phyloP scores from a whole-genome alignment of 225 moss, liverwort and hornwort genomes.

The Bryum argenteum region DNA sequence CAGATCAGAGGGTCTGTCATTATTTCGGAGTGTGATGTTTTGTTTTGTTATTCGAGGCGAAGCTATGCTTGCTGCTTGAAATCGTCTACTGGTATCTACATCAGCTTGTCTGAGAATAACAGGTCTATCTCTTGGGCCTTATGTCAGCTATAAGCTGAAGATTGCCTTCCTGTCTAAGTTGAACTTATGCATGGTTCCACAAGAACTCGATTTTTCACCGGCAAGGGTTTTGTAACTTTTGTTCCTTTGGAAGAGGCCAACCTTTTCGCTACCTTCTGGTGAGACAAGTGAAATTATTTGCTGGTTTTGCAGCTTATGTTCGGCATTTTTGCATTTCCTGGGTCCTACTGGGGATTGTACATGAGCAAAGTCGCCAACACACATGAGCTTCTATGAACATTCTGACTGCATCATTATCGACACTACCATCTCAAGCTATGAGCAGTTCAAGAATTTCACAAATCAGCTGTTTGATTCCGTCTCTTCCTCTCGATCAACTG shows the following conservation, averaged over 20 bases:
- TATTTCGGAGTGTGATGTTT: slow-evolving; percentile 24
- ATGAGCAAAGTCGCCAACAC: slow-evolving; percentile 12
- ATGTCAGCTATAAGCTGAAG: neutral
- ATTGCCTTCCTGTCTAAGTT: slow-evolving; percentile 1
- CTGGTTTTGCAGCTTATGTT: slow-evolving; percentile 45
- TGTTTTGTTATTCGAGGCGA: slow-evolving; percentile 33
- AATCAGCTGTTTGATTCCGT: slow-evolving; percentile 1
- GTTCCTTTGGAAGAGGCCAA: too few relatives aligned
- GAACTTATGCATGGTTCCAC: neutral
- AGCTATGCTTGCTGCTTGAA: slow-evolving; percentile 25
- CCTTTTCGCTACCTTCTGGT: slow-evolving; percentile 11
- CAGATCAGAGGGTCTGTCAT: slow-evolving; percentile 27
- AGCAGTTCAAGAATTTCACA: neutral
- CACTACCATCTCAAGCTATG: slow-evolving; percentile 17
- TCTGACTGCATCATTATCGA: slow-evolving; percentile 29
- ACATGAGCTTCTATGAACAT: slow-evolving; percentile 22
- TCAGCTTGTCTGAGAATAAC: neutral
- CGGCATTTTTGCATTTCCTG: slow-evolving; percentile 26
- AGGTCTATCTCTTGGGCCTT: slow-evolving; percentile 19
- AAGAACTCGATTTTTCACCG: neutral
- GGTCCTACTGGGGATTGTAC: neutral
- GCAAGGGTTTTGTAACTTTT: neutral
- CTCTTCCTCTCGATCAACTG: slow-evolving; percentile 12
- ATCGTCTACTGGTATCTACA: neutral
- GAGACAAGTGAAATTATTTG: slow-evolving; percentile 21